These are phyloP conservation scores for Phytophthora colocasiae DNA, from an alignment of 352 stramenopile species.

Conservation along the genomic window DNA sequence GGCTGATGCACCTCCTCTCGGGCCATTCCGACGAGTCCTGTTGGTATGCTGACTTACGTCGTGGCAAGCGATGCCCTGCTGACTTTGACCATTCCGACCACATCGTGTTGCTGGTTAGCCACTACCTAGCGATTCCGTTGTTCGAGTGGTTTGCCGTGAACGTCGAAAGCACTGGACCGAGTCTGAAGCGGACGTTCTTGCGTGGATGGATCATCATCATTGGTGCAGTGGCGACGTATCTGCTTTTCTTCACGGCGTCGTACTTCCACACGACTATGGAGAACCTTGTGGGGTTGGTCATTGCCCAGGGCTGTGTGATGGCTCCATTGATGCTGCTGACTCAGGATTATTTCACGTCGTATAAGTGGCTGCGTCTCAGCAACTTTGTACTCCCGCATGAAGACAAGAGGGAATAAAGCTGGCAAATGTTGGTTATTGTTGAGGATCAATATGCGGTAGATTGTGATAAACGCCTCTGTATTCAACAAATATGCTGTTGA, in stretches of 20 bases:
- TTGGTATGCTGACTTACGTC: constrained; percentile 71
- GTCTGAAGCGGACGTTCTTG: constrained; percentile 62
- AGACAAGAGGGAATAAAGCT: constrained; percentile 39
- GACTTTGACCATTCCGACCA: constrained; percentile 85
- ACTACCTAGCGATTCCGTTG: constrained; percentile 73
- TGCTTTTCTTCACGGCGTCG: constrained; percentile 71
- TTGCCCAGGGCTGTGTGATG: constrained; percentile 70
- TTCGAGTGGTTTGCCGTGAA: constrained; percentile 81
- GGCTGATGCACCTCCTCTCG: constrained; percentile 45
- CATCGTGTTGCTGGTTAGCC: constrained; percentile 73
- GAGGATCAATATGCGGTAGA: constrained; percentile 12
- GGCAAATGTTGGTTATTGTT: not conserved
- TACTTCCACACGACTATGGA: constrained; percentile 78
- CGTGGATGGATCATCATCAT: constrained; percentile 56
- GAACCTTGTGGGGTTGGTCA: constrained; percentile 66
- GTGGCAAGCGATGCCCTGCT: constrained; percentile 53
- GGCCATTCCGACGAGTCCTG: constrained; percentile 43
- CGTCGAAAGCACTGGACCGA: constrained; percentile 49
- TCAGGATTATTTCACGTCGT: constrained; percentile 60
- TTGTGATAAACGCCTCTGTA: constrained; percentile 13
- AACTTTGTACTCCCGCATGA: constrained; percentile 68
- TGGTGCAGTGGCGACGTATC: constrained; percentile 46
- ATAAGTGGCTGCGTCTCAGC: constrained; percentile 55
- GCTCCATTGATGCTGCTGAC: constrained; percentile 66
- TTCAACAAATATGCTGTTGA: constrained; percentile 24